These are phyloP conservation scores for Suillus cothurnatus DNA, from an alignment of 768 basidiomycete genomes.

Conservation along the genomic window DNA sequence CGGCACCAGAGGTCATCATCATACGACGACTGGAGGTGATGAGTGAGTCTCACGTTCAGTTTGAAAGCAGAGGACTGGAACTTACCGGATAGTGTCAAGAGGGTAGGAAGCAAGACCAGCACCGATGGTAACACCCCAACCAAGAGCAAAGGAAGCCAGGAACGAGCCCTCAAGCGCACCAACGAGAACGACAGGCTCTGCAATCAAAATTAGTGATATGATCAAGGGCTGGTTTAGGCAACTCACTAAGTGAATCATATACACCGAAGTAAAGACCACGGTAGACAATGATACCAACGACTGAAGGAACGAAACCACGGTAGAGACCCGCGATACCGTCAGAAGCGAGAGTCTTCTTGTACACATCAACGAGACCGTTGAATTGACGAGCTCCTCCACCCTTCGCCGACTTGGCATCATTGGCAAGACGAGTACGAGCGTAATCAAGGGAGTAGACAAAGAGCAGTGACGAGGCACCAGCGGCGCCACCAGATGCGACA, in stretches of 20 bases:
- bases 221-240: background rate
- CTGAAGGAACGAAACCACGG: slow-evolving; percentile 99
- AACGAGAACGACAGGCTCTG: slow-evolving; percentile 96
- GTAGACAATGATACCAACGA: slow-evolving; percentile 99
- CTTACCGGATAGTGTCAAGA: slow-evolving; percentile 85
- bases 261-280: slow-evolving; percentile 99
- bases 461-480: slow-evolving; percentile 97
- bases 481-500: slow-evolving; percentile 97
- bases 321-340: slow-evolving; percentile 99
- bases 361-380: slow-evolving; percentile 97
- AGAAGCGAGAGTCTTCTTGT: slow-evolving; percentile 94
- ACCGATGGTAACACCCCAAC: slow-evolving; percentile 99
- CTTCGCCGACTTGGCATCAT: slow-evolving; percentile 96
- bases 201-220: slow-evolving; percentile 27
- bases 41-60: slow-evolving; percentile 19
- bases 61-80: background rate
- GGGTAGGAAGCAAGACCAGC: slow-evolving; percentile 99
- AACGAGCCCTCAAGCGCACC: slow-evolving; percentile 95
- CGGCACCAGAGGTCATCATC: slow-evolving; percentile 99
- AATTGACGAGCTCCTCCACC: slow-evolving; percentile 93
- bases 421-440: slow-evolving; percentile 98
- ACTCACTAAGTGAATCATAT: slow-evolving; percentile 90
- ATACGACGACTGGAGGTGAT: slow-evolving; percentile 86
- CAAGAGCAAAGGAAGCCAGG: slow-evolving; percentile 95
- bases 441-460: slow-evolving; percentile 99